phyloP scores from a whole-genome alignment of 2,329 filamentous ascomycete species.

The Botryotinia narcissicola region DNA sequence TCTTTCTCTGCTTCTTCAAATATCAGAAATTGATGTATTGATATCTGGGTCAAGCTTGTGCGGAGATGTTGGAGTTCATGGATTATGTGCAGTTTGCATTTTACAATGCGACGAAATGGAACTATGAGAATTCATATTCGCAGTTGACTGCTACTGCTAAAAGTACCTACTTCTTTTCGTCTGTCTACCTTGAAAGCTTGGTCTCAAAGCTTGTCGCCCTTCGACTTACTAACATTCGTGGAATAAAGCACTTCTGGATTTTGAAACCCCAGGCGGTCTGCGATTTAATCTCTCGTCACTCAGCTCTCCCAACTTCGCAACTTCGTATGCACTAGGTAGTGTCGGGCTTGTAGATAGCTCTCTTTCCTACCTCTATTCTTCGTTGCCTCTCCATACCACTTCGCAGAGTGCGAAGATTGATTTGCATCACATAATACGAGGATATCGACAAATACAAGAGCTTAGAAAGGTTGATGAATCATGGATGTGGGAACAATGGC shows the following conservation, averaged over 20 bases:
- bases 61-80: constrained; percentile 88
- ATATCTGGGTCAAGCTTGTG: constrained; percentile 1
- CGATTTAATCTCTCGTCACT: constrained; percentile 87
- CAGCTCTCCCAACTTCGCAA: constrained; percentile 88
- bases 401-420: constrained; percentile 74
- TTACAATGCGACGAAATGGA: constrained; percentile 82
- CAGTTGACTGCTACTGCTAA: constrained; percentile 79
- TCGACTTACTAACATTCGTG: constrained; percentile 27
- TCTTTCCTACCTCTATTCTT: constrained; percentile 95
- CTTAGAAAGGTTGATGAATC: constrained; percentile 52
- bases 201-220: constrained; percentile 15
- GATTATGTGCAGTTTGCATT: constrained; percentile 93
- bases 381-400: constrained; percentile 66
- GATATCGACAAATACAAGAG: constrained; percentile 76
- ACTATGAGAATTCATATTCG: constrained; percentile 87
- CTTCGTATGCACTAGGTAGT: constrained; percentile 86
- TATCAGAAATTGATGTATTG: neutral
- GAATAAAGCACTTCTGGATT: constrained; percentile 74
- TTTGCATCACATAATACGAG: constrained; percentile 72
- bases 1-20: neutral
- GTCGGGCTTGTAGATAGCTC: constrained; percentile 92
- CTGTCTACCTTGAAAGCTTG: constrained; percentile 25
- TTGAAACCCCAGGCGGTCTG: constrained; percentile 79
- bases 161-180: constrained; percentile 48
- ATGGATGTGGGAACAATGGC: constrained; percentile 54